Evolutionary conservation across 257 asterid species (phyloP), one percentile per base, ranked within the genome.

Genomic region (Ligustrum vulgare): DNA sequence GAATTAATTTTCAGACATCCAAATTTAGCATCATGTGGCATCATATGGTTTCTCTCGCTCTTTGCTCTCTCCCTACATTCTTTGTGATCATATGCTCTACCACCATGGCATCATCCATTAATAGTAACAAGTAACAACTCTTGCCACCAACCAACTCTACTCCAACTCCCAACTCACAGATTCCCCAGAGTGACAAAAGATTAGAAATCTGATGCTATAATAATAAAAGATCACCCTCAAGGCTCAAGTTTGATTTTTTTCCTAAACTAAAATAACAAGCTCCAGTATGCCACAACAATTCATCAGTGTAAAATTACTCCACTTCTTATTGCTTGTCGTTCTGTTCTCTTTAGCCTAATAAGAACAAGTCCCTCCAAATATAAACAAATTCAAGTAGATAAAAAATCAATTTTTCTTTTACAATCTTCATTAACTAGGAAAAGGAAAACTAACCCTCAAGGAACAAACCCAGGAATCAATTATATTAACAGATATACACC

Each of bases 351-450:
- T 37, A 41, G 11, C 28, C 49, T 69, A 41, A 32, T 32, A 51
- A 20, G 33, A 68, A 69, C 64, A 75, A 65, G 8, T 41, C 39
- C 69, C 18, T 18, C 62, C 51, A 43, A 28, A n/a, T 81, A 37
- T 69, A 75, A 18, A 36, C 10, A 31, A 63, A 74, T 56, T 16
- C 28, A 62, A 70, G 60, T 45, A 45, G 2, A 34, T 51, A 36
- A 49, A 31, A 6, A 32, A 47, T 12, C 2, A 23, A 70, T 34
- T 28, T 18, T 70, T 8, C 20, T 20, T 43, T 47, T 41, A 60
- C n/a, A 22, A 39, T 8, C 7, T 60, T 28, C 37, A 77, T 73
- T 5, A 72, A 69, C 70, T 15, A 37, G 11, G 18, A 69, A 75
- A 62, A 23, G 47, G 36, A 13, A 73, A 37, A 31, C 11, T 51